These are phyloP conservation scores for Flueggea neowawraea DNA, from an alignment of 441 rosid species.

Conservation along the genomic window DNA sequence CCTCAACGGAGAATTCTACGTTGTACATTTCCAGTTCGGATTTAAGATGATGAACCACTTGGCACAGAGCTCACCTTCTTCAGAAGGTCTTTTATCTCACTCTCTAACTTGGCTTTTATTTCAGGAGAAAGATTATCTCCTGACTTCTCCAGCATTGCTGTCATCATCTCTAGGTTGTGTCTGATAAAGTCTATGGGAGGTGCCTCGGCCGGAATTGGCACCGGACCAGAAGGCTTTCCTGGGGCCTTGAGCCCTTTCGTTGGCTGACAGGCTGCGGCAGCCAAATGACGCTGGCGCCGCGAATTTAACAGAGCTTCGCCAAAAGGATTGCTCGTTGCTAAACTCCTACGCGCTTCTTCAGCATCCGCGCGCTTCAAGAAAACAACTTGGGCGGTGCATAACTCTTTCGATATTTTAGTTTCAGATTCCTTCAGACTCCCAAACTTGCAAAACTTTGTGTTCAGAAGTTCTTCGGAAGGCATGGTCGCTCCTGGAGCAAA, in stretches of 20 bases:
- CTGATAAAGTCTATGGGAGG: slow-evolving; percentile 67
- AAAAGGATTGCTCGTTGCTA: slow-evolving; percentile 57
- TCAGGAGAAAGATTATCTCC: slow-evolving; percentile 72
- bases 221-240: slow-evolving; percentile 32
- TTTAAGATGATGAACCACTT: slow-evolving; percentile 42
- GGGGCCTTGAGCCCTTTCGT: slow-evolving; percentile 25
- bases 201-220: slow-evolving; percentile 25
- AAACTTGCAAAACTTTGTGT: slow-evolving; percentile 50
- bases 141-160: slow-evolving; percentile 69
- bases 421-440: slow-evolving; percentile 70
- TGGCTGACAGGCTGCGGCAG: slow-evolving; percentile 10
- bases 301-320: slow-evolving; percentile 44
- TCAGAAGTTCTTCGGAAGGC: slow-evolving; percentile 64
- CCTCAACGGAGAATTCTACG: slow-evolving; percentile 5
- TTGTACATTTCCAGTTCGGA: neutral
- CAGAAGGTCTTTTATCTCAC: slow-evolving; percentile 69
- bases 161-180: slow-evolving; percentile 90
- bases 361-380: slow-evolving; percentile 57
- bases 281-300: slow-evolving; percentile 37
- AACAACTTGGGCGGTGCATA: slow-evolving; percentile 48
- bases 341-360: slow-evolving; percentile 54
- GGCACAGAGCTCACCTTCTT: slow-evolving; percentile 67
- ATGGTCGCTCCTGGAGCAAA: slow-evolving; percentile 49
- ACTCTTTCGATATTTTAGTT: slow-evolving; percentile 40
- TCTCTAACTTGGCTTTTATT: slow-evolving; percentile 55